Conservation (phyloP, 768 basidiomycete genomes). For the Leccinum imitatum region DNA sequence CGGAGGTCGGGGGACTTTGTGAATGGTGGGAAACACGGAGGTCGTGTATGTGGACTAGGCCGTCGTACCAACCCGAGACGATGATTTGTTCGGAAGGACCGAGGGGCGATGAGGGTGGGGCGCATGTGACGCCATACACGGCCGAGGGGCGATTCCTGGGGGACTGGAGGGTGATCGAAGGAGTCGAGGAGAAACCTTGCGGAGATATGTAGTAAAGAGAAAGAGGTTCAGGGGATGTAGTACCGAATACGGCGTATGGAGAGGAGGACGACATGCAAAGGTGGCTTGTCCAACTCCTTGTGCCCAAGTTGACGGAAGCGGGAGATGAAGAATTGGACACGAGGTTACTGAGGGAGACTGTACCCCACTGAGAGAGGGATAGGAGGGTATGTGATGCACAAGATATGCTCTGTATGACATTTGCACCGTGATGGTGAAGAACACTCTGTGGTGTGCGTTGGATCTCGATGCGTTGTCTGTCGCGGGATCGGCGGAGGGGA, state of each 20-base stretch:
- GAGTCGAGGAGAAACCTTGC: slow-evolving; percentile 43
- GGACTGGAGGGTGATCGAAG: slow-evolving; percentile 50
- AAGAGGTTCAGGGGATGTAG: slow-evolving; percentile 55
- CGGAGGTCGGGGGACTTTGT: not conserved
- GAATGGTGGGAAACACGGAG: slow-evolving; percentile 49
- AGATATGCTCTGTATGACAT: slow-evolving; percentile 53
- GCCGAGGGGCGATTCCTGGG: slow-evolving; percentile 44
- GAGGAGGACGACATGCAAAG: slow-evolving; percentile 51
- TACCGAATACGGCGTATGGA: slow-evolving; percentile 69
- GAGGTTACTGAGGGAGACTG: slow-evolving; percentile 39
- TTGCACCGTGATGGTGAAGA: slow-evolving; percentile 39
- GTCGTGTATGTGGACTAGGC: slow-evolving; percentile 71
- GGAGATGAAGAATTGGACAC: slow-evolving; percentile 18
- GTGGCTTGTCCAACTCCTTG: slow-evolving; percentile 63
- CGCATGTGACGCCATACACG: slow-evolving; percentile 69
- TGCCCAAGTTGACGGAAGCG: slow-evolving; percentile 43
- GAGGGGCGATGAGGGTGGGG: slow-evolving; percentile 63
- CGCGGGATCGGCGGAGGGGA: slow-evolving; percentile 9
- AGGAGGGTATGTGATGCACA: slow-evolving; percentile 46
- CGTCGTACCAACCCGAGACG: slow-evolving; percentile 83
- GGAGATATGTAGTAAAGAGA: slow-evolving; percentile 53
- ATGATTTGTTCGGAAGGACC: slow-evolving; percentile 70
- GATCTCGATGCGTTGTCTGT: slow-evolving; percentile 19
- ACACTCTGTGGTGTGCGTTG: slow-evolving; percentile 21
- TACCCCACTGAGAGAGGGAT: slow-evolving; percentile 58